Evolutionary conservation across 305 asterid genomes (phyloP).

Genomic region (Withania somnifera): DNA sequence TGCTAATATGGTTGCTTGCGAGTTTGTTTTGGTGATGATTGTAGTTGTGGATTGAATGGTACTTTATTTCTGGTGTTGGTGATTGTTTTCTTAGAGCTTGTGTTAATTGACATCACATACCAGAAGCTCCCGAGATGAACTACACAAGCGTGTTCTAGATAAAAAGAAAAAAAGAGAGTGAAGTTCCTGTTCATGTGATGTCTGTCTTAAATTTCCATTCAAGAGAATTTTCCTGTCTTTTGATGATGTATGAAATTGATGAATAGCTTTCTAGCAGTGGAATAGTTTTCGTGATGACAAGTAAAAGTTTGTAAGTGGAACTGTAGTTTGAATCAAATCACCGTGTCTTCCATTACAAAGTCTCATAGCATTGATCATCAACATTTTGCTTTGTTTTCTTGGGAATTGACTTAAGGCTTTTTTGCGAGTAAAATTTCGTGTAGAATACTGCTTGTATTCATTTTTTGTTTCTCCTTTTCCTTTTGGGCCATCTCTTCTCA

Average conservation of each 20-base stretch:
- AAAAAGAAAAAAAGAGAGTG: too few relatives aligned
- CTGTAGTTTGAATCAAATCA: not conserved
- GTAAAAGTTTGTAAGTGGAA: not conserved
- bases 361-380: not conserved
- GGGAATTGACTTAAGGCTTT: not conserved
- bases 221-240: not conserved
- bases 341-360: not conserved
- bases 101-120: too few relatives aligned
- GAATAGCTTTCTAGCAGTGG: not conserved
- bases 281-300: not conserved
- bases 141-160: too few relatives aligned
- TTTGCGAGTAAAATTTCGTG: not conserved
- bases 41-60: too few relatives aligned
- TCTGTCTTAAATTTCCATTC: not conserved
- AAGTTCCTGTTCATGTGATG: not conserved
- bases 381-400: not conserved
- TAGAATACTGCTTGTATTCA: not conserved
- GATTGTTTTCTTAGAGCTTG: too few relatives aligned
- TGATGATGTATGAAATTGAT: not conserved
- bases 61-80: too few relatives aligned
- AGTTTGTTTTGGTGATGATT: too few relatives aligned
- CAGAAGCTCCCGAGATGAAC: too few relatives aligned
- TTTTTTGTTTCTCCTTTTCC: not conserved
- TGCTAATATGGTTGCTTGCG: not conserved
- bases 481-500: not conserved